Evolutionary conservation across 2,329 filamentous ascomycete genomes (phyloP).

Genomic region (Fonsecaea multimorphosa): DNA sequence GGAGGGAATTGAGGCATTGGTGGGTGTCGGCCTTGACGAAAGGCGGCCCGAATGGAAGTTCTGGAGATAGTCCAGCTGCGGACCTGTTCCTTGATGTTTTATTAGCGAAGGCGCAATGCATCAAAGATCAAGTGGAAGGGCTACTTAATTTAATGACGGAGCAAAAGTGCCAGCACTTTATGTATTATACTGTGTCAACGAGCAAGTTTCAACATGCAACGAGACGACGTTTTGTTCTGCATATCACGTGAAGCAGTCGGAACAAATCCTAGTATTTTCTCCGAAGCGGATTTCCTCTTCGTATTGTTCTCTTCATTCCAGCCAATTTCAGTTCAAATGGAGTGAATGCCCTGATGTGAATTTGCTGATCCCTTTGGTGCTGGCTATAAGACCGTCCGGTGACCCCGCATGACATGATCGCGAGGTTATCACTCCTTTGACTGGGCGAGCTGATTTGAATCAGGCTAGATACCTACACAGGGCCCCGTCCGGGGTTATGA

Average conservation of each 20-base stretch:
- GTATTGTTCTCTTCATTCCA: constrained; percentile 35
- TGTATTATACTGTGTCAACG: constrained; percentile 16
- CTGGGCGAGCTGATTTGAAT: not conserved
- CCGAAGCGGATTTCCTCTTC: constrained; percentile 11
- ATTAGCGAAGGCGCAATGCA: constrained; percentile 33
- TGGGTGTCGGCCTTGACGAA: constrained; percentile 75
- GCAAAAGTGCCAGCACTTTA: constrained; percentile 14
- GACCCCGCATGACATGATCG: not conserved
- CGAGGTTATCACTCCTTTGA: not conserved
- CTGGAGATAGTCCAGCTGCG: constrained; percentile 61
- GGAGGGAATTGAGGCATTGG: constrained; percentile 83
- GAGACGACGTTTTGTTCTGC: constrained; percentile 2
- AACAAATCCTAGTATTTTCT: not conserved
- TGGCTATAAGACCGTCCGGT: not conserved
- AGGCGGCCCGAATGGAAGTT: constrained; percentile 85
- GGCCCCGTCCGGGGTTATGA: not conserved
- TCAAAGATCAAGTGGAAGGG: not conserved
- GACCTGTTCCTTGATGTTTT: constrained; percentile 27
- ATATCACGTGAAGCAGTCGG: not conserved
- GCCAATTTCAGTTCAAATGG: not conserved
- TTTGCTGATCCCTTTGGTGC: not conserved
- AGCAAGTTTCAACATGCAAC: not conserved
- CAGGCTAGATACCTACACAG: not conserved
- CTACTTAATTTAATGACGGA: constrained; percentile 11
- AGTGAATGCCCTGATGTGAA: not conserved